Evolutionary conservation across 2,329 filamentous ascomycete genomes (phyloP).

Genomic region (Penicillium sp.): DNA sequence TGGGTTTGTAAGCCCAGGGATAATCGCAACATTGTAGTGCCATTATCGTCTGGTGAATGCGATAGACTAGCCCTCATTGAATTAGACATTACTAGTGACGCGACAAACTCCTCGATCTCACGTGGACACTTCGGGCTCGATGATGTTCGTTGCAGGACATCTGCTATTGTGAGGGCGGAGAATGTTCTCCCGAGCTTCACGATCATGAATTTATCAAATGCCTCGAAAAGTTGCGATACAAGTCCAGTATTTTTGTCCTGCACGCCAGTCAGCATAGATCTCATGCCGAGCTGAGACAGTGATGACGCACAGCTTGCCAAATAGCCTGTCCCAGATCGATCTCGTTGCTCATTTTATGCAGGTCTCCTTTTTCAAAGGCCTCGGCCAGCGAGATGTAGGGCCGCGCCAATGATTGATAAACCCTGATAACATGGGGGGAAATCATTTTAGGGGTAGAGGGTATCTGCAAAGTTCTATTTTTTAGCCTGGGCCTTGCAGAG

Average conservation of each 20-base stretch:
- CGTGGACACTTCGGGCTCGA: conserved; percentile 30
- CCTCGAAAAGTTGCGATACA: conserved; percentile 69
- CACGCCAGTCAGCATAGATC: conserved; percentile 16
- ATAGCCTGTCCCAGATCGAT: conserved; percentile 61
- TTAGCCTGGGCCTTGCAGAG: conserved; percentile 4
- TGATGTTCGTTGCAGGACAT: conserved; percentile 45
- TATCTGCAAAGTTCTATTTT: conserved; percentile 37
- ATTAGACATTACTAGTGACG: conserved; percentile 55
- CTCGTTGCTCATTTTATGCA: conserved; percentile 66
- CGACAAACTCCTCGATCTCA: conserved; percentile 42
- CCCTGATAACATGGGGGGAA: conserved; percentile 58
- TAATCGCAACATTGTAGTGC: conserved; percentile 60
- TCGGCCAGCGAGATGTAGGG: conserved; percentile 73
- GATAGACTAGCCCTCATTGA: conserved; percentile 58
- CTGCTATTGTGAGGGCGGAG: conserved; percentile 62
- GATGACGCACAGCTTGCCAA: conserved; percentile 63
- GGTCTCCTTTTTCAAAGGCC: conserved; percentile 67
- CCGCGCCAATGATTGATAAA: conserved; percentile 64
- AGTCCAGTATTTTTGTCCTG: conserved; percentile 75
- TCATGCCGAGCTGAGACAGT: not conserved
- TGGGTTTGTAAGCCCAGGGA: conserved; percentile 39
- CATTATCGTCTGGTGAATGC: conserved; percentile 42
- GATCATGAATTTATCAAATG: conserved; percentile 78
- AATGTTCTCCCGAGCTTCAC: conserved; percentile 75
- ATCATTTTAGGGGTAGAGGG: conserved; percentile 62